phyloP scores from a whole-genome alignment of 768 basidiomycete genomes.

The Rickenella mellea region DNA sequence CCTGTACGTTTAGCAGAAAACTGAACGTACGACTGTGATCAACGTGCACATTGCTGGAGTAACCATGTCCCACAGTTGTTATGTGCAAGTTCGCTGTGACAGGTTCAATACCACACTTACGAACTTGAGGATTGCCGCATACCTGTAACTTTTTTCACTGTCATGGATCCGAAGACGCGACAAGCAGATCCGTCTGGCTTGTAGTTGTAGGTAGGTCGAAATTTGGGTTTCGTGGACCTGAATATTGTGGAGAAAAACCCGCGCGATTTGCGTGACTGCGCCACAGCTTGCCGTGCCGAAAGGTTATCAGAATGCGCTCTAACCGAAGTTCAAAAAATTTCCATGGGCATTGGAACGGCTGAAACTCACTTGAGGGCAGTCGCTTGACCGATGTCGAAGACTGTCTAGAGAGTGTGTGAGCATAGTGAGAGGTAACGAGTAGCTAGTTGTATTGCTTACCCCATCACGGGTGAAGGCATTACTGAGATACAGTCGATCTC shows the following conservation, averaged over 20 bases:
- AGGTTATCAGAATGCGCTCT: constrained; percentile 59
- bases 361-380: constrained; percentile 47
- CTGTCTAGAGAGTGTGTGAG: constrained; percentile 37
- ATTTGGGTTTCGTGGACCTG: constrained; percentile 31
- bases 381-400: constrained; percentile 79
- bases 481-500: constrained; percentile 82
- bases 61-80: constrained; percentile 92
- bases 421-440: constrained; percentile 2
- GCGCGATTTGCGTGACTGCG: constrained; percentile 67
- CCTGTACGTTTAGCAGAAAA: not conserved
- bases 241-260: constrained; percentile 59
- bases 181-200: constrained; percentile 67
- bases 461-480: constrained; percentile 78
- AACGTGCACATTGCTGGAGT: constrained; percentile 78
- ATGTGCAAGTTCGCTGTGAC: constrained; percentile 81
- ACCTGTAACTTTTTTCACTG: constrained; percentile 88
- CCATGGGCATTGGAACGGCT: not conserved
- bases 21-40: constrained; percentile 66
- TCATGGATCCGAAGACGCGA: constrained; percentile 73
- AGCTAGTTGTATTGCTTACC: constrained; percentile 29
- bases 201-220: constrained; percentile 68
- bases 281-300: constrained; percentile 58
- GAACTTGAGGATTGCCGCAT: constrained; percentile 5
- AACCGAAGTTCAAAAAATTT: not conserved
- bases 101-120: not conserved